Base-by-base conservation (phyloP, 2,329 filamentous ascomycete genomes). In the Aspergillus sp. region DNA sequence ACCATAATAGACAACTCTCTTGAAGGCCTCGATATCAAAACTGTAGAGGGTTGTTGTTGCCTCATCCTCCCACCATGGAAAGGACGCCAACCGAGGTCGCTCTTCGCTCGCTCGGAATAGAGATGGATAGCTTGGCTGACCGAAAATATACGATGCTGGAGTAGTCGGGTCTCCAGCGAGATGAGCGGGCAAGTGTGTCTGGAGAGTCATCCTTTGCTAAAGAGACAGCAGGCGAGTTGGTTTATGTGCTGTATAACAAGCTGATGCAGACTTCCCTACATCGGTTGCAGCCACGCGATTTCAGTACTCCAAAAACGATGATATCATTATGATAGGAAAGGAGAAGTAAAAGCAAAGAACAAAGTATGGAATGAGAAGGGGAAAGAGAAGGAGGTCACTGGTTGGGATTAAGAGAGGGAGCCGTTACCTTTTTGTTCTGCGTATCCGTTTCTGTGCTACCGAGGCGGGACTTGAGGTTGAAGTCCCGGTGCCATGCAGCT, bases 11-110 rank as follows among this genome's bases (percentile, higher is more conserved):
- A 77, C 72, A 8, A 75, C 68, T 25, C 69, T 67, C 44, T 71
- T 68, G 49, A 77, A 73, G 39, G 75, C 69, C 9, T 69, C 64
- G 31, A 70, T 65, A 25, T 76, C 71, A 48, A 76, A 77, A 4
- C 71, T 71, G 73, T 71, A 75, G 23, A 77, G 67, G 6, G 75
- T 66, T 2, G 73, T 70, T 0, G 64, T 67, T 1, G 73, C 72
- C 52, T 76, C 74, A 46, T 76, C 74, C 53, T 77, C 75, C 75
- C 75, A 77, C 73, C 74, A 77, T 49, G 69, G 69, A 57, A 73
- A 76, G 2, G 65, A 44, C 3, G 69, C 57, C 52, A 75, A 73
- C 5, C 60, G 66, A n/a, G 74, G 73, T 4, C 70, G 56, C 56
- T 76, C 73, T 2, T 63, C 48, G 33, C 59, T 56, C 12, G 66